Evolutionary conservation across 352 stramenopile genomes (phyloP).

Genomic region (Thraustochytrium sp.): DNA sequence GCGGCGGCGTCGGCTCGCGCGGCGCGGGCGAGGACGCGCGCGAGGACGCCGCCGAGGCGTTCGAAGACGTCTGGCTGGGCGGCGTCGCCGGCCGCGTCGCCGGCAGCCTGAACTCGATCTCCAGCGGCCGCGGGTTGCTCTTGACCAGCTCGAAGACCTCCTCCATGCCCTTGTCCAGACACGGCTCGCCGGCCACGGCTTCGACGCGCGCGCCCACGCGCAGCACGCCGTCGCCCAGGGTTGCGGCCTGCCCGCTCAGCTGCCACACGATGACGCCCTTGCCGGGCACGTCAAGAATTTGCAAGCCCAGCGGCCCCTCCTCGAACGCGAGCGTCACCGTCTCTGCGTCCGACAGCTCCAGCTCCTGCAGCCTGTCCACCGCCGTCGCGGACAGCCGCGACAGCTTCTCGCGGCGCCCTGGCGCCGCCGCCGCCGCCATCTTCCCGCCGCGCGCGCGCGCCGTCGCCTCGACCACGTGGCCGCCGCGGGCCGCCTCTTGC

Average conservation of each 20-base stretch:
- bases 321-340: neutral
- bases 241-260: neutral
- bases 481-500: too few species aligned
- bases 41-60: neutral
- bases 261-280: conserved; percentile 35
- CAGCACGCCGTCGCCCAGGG: neutral
- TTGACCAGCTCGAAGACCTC: conserved; percentile 24
- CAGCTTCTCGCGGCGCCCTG: neutral
- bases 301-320: conserved; percentile 12
- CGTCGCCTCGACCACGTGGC: too few species aligned
- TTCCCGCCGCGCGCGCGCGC: too few species aligned
- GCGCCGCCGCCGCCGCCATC: too few species aligned
- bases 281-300: conserved; percentile 20
- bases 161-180: neutral
- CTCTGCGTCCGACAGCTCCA: neutral
- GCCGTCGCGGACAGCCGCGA: neutral
- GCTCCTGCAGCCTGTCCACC: neutral
- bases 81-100: neutral
- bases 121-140: neutral
- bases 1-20: neutral
- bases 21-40: neutral
- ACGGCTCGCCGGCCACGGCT: neutral
- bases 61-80: neutral
- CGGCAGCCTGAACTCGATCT: conserved; percentile 28
- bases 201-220: conserved; percentile 13